Percentiles rank a stretch among this genome's conserved stretches.
phyloP scores from a whole-genome alignment of 345 rosid species.

The Eucalyptus leucophloia region DNA sequence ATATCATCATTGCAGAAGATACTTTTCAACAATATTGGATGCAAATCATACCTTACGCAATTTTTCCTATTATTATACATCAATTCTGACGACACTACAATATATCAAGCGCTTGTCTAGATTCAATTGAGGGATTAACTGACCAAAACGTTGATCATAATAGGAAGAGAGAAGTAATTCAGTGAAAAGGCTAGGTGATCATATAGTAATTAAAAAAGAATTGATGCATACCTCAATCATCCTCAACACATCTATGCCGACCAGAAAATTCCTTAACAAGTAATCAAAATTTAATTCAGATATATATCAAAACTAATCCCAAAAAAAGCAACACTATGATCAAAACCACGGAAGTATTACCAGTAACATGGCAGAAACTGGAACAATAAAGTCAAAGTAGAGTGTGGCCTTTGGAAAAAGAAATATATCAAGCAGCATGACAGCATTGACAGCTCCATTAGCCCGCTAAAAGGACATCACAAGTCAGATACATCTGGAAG shows the following conservation, averaged over 20 bases:
- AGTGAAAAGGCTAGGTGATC: too few species aligned
- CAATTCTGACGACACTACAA: too few species aligned
- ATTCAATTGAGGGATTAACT: too few species aligned
- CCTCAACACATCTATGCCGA: slow-evolving; percentile 68
- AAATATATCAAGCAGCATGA: slow-evolving; percentile 80
- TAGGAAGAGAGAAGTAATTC: too few species aligned
- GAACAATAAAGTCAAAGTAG: slow-evolving; percentile 49
- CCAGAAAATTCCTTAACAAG: slow-evolving; percentile 51
- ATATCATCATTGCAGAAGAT: too few species aligned
- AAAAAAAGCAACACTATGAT: not conserved
- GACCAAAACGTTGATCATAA: too few species aligned
- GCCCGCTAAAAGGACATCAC: slow-evolving; percentile 35
- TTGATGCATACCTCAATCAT: slow-evolving; percentile 41
- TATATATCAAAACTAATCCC: not conserved
- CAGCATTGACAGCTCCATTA: slow-evolving; percentile 92
- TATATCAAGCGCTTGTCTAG: too few species aligned
- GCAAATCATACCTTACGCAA: too few species aligned
- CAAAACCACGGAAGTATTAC: slow-evolving; percentile 20
- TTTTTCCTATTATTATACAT: too few species aligned
- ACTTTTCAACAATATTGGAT: too few species aligned
- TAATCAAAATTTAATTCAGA: not conserved
- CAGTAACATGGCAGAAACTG: slow-evolving; percentile 77
- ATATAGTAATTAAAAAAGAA: not conserved
- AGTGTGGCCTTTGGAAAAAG: slow-evolving; percentile 63
- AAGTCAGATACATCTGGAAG: too few species aligned